Conservation (phyloP, 2,329 filamentous ascomycete genomes). For the Sclerotinia subarctica region DNA sequence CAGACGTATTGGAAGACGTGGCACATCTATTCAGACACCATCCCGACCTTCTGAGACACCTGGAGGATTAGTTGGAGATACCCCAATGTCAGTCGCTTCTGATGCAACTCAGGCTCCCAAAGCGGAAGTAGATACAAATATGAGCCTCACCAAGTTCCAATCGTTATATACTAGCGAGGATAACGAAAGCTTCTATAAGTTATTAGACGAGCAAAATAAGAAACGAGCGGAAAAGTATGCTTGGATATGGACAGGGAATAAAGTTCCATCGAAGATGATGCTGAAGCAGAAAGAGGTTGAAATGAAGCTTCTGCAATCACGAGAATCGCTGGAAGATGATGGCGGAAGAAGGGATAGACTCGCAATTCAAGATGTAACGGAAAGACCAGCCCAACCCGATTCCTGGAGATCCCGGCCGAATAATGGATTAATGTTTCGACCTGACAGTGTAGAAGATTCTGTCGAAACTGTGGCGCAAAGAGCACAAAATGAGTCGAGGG, state of each 20-base stretch:
- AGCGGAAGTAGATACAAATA: constrained; percentile 63
- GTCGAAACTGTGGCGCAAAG: constrained; percentile 62
- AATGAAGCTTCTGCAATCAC: constrained; percentile 48
- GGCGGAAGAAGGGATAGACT: constrained; percentile 55
- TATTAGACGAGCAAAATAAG: constrained; percentile 86
- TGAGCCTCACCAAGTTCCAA: constrained; percentile 84
- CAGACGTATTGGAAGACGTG: constrained; percentile 43
- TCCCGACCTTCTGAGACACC: constrained; percentile 54
- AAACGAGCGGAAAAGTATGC: constrained; percentile 80
- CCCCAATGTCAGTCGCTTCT: constrained; percentile 60
- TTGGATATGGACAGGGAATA: constrained; percentile 82
- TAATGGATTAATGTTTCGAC: constrained; percentile 85
- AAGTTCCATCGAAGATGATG: constrained; percentile 77
- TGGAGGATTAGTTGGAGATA: constrained; percentile 66
- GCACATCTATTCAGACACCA: constrained; percentile 38
- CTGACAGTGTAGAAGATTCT: constrained; percentile 60
- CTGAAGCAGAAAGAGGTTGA: constrained; percentile 63
- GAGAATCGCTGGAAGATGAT: constrained; percentile 51
- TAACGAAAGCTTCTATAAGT: constrained; percentile 92
- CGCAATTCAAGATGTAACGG: constrained; percentile 63
- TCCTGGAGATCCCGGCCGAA: constrained; percentile 71
- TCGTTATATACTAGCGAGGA: constrained; percentile 95
- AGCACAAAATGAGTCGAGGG: constrained; percentile 67
- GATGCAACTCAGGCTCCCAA: constrained; percentile 40
- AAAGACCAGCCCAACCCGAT: constrained; percentile 73